Evolutionary conservation across 495 filamentous ascomycete species (phyloP).

Genomic region (Penicillium paxilli): DNA sequence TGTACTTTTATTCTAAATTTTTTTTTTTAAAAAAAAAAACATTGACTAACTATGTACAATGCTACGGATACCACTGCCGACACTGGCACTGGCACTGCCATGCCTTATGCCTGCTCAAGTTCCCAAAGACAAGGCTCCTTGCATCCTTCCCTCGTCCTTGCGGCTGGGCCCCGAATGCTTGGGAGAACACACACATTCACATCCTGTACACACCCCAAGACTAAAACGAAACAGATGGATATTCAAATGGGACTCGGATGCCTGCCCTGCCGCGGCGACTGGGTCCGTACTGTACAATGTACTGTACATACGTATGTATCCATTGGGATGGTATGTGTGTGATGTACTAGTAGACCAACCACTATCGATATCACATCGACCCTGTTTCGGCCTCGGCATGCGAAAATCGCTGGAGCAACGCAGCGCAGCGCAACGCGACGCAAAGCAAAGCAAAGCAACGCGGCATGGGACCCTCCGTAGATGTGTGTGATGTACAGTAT

Average conservation of each 20-base stretch:
- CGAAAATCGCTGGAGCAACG: neutral
- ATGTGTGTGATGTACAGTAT: neutral
- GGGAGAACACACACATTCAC: neutral
- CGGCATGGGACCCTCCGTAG: neutral
- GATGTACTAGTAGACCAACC: neutral
- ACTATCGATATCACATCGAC: neutral
- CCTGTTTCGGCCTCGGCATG: neutral
- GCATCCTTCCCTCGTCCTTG: conserved; percentile 22
- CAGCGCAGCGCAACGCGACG: neutral
- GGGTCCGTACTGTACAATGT: too few species aligned
- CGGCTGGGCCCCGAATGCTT: conserved; percentile 11
- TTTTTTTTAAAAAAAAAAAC: neutral
- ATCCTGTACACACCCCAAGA: neutral
- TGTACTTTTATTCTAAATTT: neutral
- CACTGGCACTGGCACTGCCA: neutral
- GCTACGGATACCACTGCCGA: conserved; percentile 6
- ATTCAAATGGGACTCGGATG: neutral
- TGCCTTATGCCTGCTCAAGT: conserved; percentile 1
- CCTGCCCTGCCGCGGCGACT: neutral
- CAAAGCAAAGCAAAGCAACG: neutral
- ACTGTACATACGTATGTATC: neutral
- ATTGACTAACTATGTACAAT: too few species aligned
- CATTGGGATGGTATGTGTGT: neutral
- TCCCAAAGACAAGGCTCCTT: conserved; percentile 26
- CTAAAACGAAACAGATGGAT: neutral